Evolutionary conservation across 2,329 filamentous ascomycete species (phyloP).

Genomic region (Aaosphaeria pasadenensis): DNA sequence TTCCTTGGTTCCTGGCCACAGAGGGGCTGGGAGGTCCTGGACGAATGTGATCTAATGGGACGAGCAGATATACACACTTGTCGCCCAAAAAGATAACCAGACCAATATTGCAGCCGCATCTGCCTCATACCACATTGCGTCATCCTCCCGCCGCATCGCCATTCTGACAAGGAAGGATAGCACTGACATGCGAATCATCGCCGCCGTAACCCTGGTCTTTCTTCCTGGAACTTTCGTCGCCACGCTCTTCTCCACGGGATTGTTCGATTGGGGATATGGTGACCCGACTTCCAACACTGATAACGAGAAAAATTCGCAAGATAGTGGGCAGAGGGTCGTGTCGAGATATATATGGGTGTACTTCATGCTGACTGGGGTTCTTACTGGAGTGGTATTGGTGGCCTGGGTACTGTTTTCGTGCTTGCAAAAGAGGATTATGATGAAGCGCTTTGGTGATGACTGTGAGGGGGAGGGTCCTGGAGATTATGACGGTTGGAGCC

Average conservation of each 20-base stretch:
- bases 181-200: conserved; percentile 19
- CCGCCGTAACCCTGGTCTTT: conserved; percentile 18
- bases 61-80: conserved; percentile 12
- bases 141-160: conserved; percentile 11
- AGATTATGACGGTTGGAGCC: conserved; percentile 1
- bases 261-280: conserved; percentile 11
- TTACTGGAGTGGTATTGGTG: conserved; percentile 12
- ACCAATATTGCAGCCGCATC: conserved; percentile 10
- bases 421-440: conserved; percentile 11
- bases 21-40: too few species aligned
- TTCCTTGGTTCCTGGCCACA: too few species aligned
- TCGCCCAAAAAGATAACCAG: conserved; percentile 16
- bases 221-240: conserved; percentile 19
- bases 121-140: conserved; percentile 12
- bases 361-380: conserved; percentile 12
- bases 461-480: not conserved
- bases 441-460: conserved; percentile 4
- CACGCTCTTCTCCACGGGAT: conserved; percentile 12
- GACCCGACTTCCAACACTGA: conserved; percentile 2
- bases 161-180: conserved; percentile 17
- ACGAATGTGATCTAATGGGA: not conserved
- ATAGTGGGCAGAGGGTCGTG: not conserved
- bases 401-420: conserved; percentile 12
- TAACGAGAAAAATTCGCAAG: not conserved
- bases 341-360: conserved; percentile 16